Base-by-base conservation (phyloP, 441 rosid genomes). In the Eruca vesicaria region DNA sequence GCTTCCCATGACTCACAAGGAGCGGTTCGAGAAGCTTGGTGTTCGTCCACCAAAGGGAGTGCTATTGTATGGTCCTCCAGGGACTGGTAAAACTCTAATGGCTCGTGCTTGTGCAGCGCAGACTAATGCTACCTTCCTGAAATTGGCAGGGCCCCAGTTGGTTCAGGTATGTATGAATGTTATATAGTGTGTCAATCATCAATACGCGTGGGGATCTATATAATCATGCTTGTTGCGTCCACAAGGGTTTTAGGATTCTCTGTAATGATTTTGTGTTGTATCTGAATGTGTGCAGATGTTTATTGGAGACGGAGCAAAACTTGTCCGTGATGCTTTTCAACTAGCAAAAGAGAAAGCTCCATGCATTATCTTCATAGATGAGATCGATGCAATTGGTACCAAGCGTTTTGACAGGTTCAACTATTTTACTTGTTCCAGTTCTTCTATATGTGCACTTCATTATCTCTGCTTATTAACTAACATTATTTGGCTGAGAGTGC, bases 71-170 rank as follows among this genome's bases (percentile, higher is more conserved):
- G 99, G 99, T 53, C 99, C 98, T 73, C 99, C 99, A 48, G 99
- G 99, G 35, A 93, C 98, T 36, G 99, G 98, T 66, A 95, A 95
- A 78, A 95, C 99, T 56, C 67, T 95, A 77, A 95, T 95, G 99
- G 98, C 98, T 0, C 98, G 99, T 78, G 99, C 99, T 36, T 95
- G 99, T 84, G 99, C 98, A 10, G 99, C 98, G 11, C 99, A 93
- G 72, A 95, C 98, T 70, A 95, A 93, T 69, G 99, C 99, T 61
- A 95, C 99, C 19, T 95, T 93, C 82, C 83, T 95, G 60, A 95
- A 95, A 86, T 79, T 95, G 62, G 99, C 99, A 48, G 99, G 99
- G n/a, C 99, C 99, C 23, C 99, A 95, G 55, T 87, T 95, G 65
- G 99, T 95, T 26, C 99, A 93, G 93, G 99, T 93, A 86, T 29